phyloP scores from a whole-genome alignment of 2,329 filamentous ascomycete species.

The Mollisiaceae sp. region DNA sequence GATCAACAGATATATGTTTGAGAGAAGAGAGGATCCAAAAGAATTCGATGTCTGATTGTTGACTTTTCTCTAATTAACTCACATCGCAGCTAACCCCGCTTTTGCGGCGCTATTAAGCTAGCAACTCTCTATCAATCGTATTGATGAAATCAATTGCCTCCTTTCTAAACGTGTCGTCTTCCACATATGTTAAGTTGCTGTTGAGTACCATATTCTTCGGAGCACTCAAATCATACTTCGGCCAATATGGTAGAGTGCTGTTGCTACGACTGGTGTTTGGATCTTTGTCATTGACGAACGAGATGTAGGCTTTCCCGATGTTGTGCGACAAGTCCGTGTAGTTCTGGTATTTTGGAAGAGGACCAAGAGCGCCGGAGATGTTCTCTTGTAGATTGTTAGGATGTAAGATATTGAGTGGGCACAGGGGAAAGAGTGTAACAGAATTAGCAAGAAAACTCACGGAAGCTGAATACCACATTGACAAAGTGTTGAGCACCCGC shows the following conservation, averaged over 20 bases:
- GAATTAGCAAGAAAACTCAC: neutral
- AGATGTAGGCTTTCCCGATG: conserved; percentile 36
- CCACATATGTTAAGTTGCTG: conserved; percentile 49
- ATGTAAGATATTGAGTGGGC: no score
- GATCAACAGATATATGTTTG: no score
- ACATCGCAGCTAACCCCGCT: no score
- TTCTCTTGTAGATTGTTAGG: conserved; percentile 44
- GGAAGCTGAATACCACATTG: conserved; percentile 56
- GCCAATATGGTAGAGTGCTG: conserved; percentile 48
- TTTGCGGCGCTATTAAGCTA: conserved; percentile 31
- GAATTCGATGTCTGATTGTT: no score
- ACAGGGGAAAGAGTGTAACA: no score
- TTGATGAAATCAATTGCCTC: conserved; percentile 53
- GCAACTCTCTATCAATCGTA: conserved; percentile 46
- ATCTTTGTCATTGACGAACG: conserved; percentile 50
- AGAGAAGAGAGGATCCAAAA: no score
- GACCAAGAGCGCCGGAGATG: conserved; percentile 52
- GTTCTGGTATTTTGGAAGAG: conserved; percentile 49
- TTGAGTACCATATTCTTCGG: conserved; percentile 53
- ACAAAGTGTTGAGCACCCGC: conserved; percentile 53
- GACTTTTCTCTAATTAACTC: no score
- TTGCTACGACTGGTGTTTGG: conserved; percentile 46
- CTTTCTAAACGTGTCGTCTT: conserved; percentile 53
- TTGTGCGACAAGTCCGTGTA: conserved; percentile 40
- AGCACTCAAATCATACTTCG: conserved; percentile 44